Evolutionary conservation across 441 rosid species (phyloP).

Genomic region (Monsonia emarginata): DNA sequence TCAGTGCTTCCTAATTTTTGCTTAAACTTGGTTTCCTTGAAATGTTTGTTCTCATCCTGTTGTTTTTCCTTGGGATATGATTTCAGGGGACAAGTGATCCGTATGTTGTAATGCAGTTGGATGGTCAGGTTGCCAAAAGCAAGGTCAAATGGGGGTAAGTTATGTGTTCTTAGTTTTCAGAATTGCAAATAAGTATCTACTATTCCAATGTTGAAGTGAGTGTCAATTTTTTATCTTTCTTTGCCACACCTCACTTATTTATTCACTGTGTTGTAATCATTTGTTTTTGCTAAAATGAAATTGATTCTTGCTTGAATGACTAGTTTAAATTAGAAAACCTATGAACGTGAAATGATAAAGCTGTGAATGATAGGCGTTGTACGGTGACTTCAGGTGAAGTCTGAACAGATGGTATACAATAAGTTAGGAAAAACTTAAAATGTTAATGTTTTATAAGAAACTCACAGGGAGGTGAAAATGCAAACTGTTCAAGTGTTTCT

Average conservation of each 20-base stretch:
- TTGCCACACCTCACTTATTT: background rate
- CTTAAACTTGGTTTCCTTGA: background rate
- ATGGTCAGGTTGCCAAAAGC: conserved; percentile 82
- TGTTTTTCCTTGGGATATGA: conserved; percentile 8
- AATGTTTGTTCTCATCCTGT: background rate
- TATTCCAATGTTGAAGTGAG: background rate
- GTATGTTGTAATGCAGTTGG: conserved; percentile 73
- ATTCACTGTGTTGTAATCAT: too few species aligned
- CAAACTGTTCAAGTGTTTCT: too few species aligned
- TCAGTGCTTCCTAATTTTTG: conserved; percentile 4
- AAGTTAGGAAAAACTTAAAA: too few species aligned
- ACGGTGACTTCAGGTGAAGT: too few species aligned
- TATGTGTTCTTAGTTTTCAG: background rate
- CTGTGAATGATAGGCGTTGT: too few species aligned
- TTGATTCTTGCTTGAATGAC: too few species aligned
- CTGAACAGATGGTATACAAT: too few species aligned
- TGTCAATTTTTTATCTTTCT: background rate
- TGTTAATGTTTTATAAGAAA: too few species aligned
- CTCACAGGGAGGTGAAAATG: too few species aligned
- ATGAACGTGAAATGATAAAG: too few species aligned
- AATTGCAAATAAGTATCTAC: background rate
- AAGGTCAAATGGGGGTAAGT: conserved; percentile 63
- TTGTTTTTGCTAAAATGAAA: too few species aligned
- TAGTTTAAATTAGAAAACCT: too few species aligned
- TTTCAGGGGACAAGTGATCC: conserved; percentile 86